These are phyloP conservation scores for Pseudogymnoascus verrucosus DNA, from an alignment of 2,329 filamentous ascomycete species.

Conservation along the genomic window DNA sequence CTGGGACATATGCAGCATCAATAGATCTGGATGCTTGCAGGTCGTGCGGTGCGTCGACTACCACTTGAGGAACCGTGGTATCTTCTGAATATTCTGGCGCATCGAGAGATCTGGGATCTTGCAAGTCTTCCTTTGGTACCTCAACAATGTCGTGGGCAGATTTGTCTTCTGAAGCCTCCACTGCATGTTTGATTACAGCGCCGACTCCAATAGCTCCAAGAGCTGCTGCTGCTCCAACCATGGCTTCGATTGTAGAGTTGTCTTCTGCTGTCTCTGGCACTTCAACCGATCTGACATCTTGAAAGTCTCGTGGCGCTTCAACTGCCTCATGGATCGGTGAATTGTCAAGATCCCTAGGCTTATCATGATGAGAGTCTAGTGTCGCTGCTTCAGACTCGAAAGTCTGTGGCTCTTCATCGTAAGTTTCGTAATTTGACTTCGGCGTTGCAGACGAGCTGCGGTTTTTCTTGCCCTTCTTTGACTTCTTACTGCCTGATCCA, in stretches of 20 bases:
- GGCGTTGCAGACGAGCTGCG: constrained; percentile 12
- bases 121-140: not conserved
- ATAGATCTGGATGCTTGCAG: not conserved
- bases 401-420: not conserved
- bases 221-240: not conserved
- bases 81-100: not conserved
- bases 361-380: not conserved
- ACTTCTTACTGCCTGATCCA: constrained; percentile 32
- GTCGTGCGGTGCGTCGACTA: not conserved
- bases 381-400: not conserved
- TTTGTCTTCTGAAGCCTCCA: not conserved
- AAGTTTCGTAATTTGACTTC: constrained; percentile 1
- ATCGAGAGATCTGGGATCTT: not conserved
- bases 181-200: not conserved
- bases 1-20: not conserved
- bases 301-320: not conserved
- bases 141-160: not conserved
- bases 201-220: not conserved
- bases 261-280: not conserved
- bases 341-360: not conserved
- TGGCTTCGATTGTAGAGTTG: not conserved
- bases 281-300: not conserved
- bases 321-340: not conserved
- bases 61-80: not conserved
- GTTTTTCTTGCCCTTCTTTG: constrained; percentile 21